These are phyloP conservation scores for Talaromyces albobiverticillius DNA, from an alignment of 2,329 filamentous ascomycete genomes.

Conservation along the genomic window DNA sequence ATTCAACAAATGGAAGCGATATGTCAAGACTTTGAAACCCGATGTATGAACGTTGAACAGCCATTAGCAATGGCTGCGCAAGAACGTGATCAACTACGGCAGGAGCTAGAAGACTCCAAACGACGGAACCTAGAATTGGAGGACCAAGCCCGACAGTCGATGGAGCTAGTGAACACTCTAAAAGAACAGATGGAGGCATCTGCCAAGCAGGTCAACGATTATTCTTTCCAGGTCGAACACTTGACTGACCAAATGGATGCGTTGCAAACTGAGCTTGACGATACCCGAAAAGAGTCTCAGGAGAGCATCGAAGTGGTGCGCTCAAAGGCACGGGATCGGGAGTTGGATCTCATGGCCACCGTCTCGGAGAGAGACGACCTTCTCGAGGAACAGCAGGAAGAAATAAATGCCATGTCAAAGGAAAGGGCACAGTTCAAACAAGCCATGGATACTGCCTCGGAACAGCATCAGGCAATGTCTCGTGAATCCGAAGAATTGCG, in stretches of 20 bases:
- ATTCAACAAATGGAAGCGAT: slow-evolving; percentile 50
- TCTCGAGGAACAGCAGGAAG: slow-evolving; percentile 40
- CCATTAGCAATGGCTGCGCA: slow-evolving; percentile 46
- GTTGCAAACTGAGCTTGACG: slow-evolving; percentile 35
- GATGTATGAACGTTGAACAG: slow-evolving; percentile 55
- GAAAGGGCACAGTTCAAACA: slow-evolving; percentile 16
- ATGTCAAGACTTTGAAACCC: slow-evolving; percentile 55
- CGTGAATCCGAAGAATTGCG: slow-evolving; percentile 19
- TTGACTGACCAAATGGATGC: slow-evolving; percentile 31
- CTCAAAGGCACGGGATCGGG: slow-evolving; percentile 32
- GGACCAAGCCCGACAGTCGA: slow-evolving; percentile 32
- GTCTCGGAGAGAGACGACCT: slow-evolving; percentile 46
- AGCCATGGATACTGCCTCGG: slow-evolving; percentile 17
- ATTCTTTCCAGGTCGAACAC: slow-evolving; percentile 37
- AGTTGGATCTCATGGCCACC: slow-evolving; percentile 43
- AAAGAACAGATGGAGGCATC: slow-evolving; percentile 39
- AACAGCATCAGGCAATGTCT: slow-evolving; percentile 21
- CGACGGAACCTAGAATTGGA: slow-evolving; percentile 14
- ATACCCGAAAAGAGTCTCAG: slow-evolving; percentile 32
- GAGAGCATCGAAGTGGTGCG: slow-evolving; percentile 24
- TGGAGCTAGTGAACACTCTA: slow-evolving; percentile 35
- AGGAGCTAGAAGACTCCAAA: slow-evolving; percentile 30
- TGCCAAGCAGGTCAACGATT: slow-evolving; percentile 34
- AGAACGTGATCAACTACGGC: slow-evolving; percentile 31
- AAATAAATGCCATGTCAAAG: slow-evolving; percentile 24